Percentiles rank a stretch among this genome's conserved stretches.
phyloP scores from a whole-genome alignment of 2,329 filamentous ascomycete genomes.

The Blastomyces percursus region DNA sequence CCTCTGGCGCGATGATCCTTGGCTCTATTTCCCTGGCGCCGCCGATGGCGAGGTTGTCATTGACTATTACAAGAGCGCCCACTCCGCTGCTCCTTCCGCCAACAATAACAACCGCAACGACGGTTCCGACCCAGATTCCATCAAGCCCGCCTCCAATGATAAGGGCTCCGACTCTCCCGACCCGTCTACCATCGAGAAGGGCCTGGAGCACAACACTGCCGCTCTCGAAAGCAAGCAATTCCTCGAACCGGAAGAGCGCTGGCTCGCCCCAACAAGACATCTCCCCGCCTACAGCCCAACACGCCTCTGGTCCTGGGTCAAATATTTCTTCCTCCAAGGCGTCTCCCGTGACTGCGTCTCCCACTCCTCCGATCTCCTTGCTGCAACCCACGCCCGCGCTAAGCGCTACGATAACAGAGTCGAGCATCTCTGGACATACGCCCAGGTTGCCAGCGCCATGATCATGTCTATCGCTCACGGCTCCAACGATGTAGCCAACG shows the following conservation, averaged over 20 bases:
- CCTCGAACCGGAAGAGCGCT: constrained; percentile 25
- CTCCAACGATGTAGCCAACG: constrained; percentile 37
- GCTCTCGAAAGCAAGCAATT: constrained; percentile 18
- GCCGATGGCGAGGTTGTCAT: constrained; percentile 26
- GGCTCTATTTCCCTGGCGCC: constrained; percentile 33
- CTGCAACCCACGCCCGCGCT: constrained; percentile 33
- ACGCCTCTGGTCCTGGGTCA: constrained; percentile 30
- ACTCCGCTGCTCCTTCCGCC: constrained; percentile 1
- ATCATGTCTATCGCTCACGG: constrained; percentile 37
- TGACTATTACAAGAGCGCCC: constrained; percentile 31
- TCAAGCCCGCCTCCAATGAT: not conserved
- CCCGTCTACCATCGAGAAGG: constrained; percentile 12
- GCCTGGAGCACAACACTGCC: constrained; percentile 14
- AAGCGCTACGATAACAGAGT: constrained; percentile 37
- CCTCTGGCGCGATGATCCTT: constrained; percentile 29
- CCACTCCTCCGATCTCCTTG: constrained; percentile 31
- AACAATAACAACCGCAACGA: constrained; percentile 4
- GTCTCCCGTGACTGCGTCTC: constrained; percentile 34
- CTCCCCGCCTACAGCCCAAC: constrained; percentile 22
- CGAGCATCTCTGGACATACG: constrained; percentile 40
- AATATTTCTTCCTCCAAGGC: constrained; percentile 36
- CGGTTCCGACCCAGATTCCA: constrained; percentile 5
- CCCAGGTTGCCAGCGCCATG: constrained; percentile 32
- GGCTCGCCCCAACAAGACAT: constrained; percentile 25
- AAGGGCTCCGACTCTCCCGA: constrained; percentile 7